Base-by-base conservation (phyloP, 2,329 filamentous ascomycete genomes). In the Neonectria sp. region DNA sequence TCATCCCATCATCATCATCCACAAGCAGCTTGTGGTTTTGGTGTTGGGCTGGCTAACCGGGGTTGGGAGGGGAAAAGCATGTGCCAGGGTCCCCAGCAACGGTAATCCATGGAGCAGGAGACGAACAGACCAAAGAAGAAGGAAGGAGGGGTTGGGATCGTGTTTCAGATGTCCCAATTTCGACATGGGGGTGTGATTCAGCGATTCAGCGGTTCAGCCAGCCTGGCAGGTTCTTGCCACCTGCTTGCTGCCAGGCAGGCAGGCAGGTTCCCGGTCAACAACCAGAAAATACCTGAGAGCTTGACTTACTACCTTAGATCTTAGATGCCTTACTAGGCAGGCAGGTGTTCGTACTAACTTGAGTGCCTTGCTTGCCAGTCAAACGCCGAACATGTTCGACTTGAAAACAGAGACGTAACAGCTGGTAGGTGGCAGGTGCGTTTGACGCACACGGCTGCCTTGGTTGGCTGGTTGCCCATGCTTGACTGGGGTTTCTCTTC, bases 151-250 rank as follows among this genome's bases (percentile, higher is more conserved):
- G 63, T 49, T 65, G 60, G 55, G 58, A 71, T 63, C 67, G 59
- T 69, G 69, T 71, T 71, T 71, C 69, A 71, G 69, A 71, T 71
- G 57, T 62, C 63, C 66, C 52, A 68, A 71, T 71, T 71, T 67
- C 63, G 68, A 65, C 67, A 66, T 66, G 67, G 62, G 65, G 55
- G 45, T 46, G 46, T 37, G 46, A 37, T 51, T 56, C 55, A 59
- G 35, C 35, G 40, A 24, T 45, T 65, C 58, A 57, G 62, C 45
- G 60, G 65, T 55, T 35, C 33, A 13, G 31, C 31, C 31, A 4
- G 33, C 8, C 11, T 35, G 11, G 33, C 21, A 21, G 21, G 21
- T 21, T 21, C 21, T 33, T 29, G 7, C 31, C 11, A 33, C 31
- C 5, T 11, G 7, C 31, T 33, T 33, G 12, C 46, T 49, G 46